Base-by-base conservation (phyloP, 441 rosid genomes). In the Populus hybrid region DNA sequence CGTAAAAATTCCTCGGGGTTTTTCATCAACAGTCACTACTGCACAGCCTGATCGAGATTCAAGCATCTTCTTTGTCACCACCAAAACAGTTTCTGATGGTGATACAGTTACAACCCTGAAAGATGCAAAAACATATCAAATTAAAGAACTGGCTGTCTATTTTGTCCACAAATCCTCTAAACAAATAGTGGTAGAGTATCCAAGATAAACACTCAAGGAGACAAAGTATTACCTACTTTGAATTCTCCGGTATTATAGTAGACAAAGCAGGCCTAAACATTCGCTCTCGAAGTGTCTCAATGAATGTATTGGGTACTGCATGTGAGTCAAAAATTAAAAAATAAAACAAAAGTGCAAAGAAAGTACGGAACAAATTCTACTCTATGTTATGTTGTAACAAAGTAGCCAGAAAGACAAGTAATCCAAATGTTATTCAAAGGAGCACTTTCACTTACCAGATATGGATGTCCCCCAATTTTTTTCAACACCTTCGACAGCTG, bases 401-500 rank as follows among this genome's bases (percentile, higher is more conserved):
- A 40, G 34, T 21, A 74, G 63, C 76, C 78, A 64, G 70, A 40
- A 35, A 54, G 57, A 75, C 2, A 18, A 28, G 8, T 23, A 70
- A 18, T 59, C 54, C 18, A n/a, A 12, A 5, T 3, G 26, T 11
- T 1, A 59, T 63, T 35, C 2, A 77, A 65, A 46, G 69, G 28
- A 74, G 82, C 64, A 61, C 30, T 76, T 38, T 77, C 72, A 80
- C 92, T 35, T 42, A 93, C 98, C 98, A 79, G 97, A 84, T 10
- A 91, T 69, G 67, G 94, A 86, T 66, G 98, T 77, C 68, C 98
- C 95, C 97, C 98, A 96, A 72, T 89, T 89, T 78, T 89, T 94
- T 75, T 96, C 99, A 72, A 92, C 98, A 30, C 98, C 99, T 91
- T 96, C 98, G 61, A 96, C 99, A 28, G 98, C 98, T 28, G 99